Base-by-base conservation (phyloP, 208 protist species). In the Acanthamoeba sp. region DNA sequence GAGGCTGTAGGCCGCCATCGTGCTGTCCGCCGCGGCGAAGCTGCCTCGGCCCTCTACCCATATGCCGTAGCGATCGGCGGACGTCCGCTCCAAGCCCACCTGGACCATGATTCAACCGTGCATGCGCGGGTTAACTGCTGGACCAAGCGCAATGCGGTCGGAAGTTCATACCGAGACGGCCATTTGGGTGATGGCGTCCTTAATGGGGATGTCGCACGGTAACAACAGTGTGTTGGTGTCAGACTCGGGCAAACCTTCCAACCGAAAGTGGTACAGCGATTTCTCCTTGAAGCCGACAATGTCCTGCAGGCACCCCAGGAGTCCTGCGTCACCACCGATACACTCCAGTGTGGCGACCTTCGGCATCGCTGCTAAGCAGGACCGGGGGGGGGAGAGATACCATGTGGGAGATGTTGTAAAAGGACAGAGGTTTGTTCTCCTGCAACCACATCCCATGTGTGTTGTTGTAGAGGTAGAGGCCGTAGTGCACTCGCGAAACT, bases 391-490 rank as follows among this genome's bases (percentile, higher is more conserved):
- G 16, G 50, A 1, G 2, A 22, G 9, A 27, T 42, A 84, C 73
- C 73, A 52, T 84, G 73, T 84, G 36, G 5, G 73, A 48, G 73
- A 84, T 42, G 42, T 84, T 84, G 27, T 84, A 84, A 34, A 84
- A 84, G 36, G 73, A 84, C 6, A 84, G 73, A 3, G 73, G 73
- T 16, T 84, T 84, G 73, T 84, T 84, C 36, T 84, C 73, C 34
- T 84, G 73, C 36, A 84, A 18, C 73, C 73, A 84, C 73, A 84
- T 52, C 36, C 73, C 73, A 2, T 84, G 24, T 5, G 42, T 52
- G 32, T 84, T 84, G 73, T 42, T 84, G 42, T 84, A 84, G 32
- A 84, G 34, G 42, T 84, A 84, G 40, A 84, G 73, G 20, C 73
- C 73, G 29, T 55, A 84, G 29, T 84, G 73, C 20, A 36, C 2